Percentiles rank a stretch among this genome's conserved stretches.
phyloP scores from a whole-genome alignment of 495 filamentous ascomycete species.

The Pyronema omphalodes region DNA sequence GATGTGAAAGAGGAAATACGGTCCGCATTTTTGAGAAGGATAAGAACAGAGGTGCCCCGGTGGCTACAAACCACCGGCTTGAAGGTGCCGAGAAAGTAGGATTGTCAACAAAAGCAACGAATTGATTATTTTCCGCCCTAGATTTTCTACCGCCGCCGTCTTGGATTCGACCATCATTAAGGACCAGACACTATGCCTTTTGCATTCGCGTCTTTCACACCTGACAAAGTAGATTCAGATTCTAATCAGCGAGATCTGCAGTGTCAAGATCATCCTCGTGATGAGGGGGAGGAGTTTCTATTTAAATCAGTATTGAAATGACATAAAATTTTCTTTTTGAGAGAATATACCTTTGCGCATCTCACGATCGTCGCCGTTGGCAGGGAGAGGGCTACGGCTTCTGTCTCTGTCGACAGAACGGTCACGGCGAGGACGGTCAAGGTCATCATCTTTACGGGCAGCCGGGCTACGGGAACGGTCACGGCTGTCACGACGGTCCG shows the following conservation, averaged over 20 bases:
- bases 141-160: too few relatives aligned
- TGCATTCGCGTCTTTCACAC: too few relatives aligned
- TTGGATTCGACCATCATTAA: too few relatives aligned
- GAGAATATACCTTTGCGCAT: slow-evolving; percentile 56
- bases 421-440: slow-evolving; percentile 34
- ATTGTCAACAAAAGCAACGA: not conserved
- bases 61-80: slow-evolving; percentile 18
- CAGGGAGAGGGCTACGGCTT: slow-evolving; percentile 17
- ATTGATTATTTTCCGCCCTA: too few relatives aligned
- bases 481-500: slow-evolving; percentile 65
- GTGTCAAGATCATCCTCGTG: slow-evolving; percentile 87
- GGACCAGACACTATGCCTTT: too few relatives aligned
- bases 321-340: not conserved
- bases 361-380: slow-evolving; percentile 74
- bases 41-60: slow-evolving; percentile 3
- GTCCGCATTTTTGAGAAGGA: too few relatives aligned
- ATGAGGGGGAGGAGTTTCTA: slow-evolving; percentile 39
- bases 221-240: too few relatives aligned
- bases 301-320: slow-evolving; percentile 9
- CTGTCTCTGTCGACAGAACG: slow-evolving; percentile 31
- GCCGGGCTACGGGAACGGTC: slow-evolving; percentile 61
- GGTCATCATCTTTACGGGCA: slow-evolving; percentile 46
- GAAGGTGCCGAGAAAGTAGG: slow-evolving; percentile 11
- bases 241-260: slow-evolving; percentile 43
- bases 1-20: too few relatives aligned